These are phyloP conservation scores for Spatholobus suberectus DNA, from an alignment of 306 rosid species.

Conservation along the genomic window DNA sequence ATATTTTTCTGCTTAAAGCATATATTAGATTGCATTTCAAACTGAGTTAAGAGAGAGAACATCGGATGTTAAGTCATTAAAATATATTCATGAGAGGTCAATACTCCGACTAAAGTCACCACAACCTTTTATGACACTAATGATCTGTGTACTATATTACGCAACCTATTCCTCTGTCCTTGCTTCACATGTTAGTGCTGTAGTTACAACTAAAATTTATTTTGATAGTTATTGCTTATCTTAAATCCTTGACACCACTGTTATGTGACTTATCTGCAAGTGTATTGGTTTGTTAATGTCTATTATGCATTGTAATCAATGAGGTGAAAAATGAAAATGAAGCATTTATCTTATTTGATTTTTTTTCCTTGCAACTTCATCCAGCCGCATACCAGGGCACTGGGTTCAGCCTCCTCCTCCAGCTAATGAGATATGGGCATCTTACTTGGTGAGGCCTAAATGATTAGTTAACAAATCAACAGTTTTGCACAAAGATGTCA, in stretches of 20 bases:
- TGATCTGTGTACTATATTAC: background rate
- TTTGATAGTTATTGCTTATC: background rate
- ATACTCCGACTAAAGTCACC: slow-evolving; percentile 1
- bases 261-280: background rate
- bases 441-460: slow-evolving; percentile 74
- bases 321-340: slow-evolving; percentile 3
- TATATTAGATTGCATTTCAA: slow-evolving; percentile 33
- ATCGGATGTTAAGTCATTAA: slow-evolving; percentile 14
- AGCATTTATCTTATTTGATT: slow-evolving; percentile 32
- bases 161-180: background rate
- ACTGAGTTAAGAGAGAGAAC: slow-evolving; percentile 24
- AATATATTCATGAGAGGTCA: slow-evolving; percentile 13
- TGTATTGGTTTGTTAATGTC: slow-evolving; percentile 9
- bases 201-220: background rate
- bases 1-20: slow-evolving; percentile 1
- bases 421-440: slow-evolving; percentile 87
- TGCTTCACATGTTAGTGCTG: slow-evolving; percentile 1
- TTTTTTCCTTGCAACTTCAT: slow-evolving; percentile 25
- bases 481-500: background rate
- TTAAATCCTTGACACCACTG: slow-evolving; percentile 4
- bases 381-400: slow-evolving; percentile 91
- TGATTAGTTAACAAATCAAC: slow-evolving; percentile 36
- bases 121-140: slow-evolving; percentile 1
- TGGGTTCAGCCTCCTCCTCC: slow-evolving; percentile 94
- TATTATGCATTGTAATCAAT: background rate